These are phyloP conservation scores for Phytophthora nicotianae DNA, from an alignment of 352 stramenopile species.

Conservation along the genomic window DNA sequence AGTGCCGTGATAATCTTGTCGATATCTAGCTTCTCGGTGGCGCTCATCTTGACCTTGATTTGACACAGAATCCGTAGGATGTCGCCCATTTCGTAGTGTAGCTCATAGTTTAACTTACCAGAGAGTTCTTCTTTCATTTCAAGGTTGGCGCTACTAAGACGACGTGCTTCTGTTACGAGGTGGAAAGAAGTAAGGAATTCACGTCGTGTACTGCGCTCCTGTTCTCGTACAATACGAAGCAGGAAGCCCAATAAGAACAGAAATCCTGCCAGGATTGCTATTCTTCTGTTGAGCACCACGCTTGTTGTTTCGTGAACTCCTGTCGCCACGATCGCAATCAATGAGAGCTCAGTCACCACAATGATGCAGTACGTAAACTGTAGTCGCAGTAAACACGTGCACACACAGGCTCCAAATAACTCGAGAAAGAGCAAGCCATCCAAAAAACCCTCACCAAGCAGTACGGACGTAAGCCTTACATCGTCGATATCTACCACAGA, in stretches of 20 bases:
- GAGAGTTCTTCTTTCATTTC: slow-evolving; percentile 72
- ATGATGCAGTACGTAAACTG: slow-evolving; percentile 62
- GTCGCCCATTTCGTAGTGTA: slow-evolving; percentile 79
- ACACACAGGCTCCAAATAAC: slow-evolving; percentile 42
- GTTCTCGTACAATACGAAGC: slow-evolving; percentile 48
- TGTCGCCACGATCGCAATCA: slow-evolving; percentile 40
- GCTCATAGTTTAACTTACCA: slow-evolving; percentile 62
- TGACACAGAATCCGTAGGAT: slow-evolving; percentile 74
- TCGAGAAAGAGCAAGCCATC: slow-evolving; percentile 55
- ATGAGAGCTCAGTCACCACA: slow-evolving; percentile 44
- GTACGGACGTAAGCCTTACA: slow-evolving; percentile 12
- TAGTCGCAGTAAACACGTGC: slow-evolving; percentile 49
- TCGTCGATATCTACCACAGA: slow-evolving; percentile 18
- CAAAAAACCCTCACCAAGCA: slow-evolving; percentile 47
- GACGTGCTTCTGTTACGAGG: slow-evolving; percentile 57
- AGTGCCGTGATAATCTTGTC: slow-evolving; percentile 78
- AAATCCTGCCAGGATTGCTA: slow-evolving; percentile 36
- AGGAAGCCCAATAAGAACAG: slow-evolving; percentile 40
- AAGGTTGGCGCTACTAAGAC: slow-evolving; percentile 69
- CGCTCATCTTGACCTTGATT: slow-evolving; percentile 69
- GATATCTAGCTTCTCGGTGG: slow-evolving; percentile 52
- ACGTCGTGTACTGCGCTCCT: slow-evolving; percentile 46
- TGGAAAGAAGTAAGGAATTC: slow-evolving; percentile 65
- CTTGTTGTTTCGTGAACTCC: slow-evolving; percentile 27
- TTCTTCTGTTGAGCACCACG: slow-evolving; percentile 29